Evolutionary conservation across 768 basidiomycete species (phyloP).

Genomic region (Grammothele lineata): DNA sequence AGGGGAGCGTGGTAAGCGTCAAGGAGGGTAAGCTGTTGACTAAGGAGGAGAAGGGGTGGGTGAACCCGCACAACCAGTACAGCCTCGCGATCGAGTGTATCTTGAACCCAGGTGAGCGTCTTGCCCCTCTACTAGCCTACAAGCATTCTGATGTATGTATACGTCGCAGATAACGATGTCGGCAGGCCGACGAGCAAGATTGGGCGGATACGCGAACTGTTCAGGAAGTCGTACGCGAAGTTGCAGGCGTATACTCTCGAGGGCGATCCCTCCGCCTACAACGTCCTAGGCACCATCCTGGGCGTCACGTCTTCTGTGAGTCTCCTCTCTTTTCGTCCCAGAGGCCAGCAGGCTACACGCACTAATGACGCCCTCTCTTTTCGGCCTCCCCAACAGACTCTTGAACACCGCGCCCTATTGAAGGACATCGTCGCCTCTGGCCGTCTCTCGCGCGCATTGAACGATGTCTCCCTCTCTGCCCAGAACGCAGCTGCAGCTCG

Average conservation of each 20-base stretch:
- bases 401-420: constrained; percentile 11
- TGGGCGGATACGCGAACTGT: constrained; percentile 28
- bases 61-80: constrained; percentile 21
- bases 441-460: constrained; percentile 7
- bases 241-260: constrained; percentile 12
- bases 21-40: constrained; percentile 30
- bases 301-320: constrained; percentile 19
- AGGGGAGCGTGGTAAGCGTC: constrained; percentile 37
- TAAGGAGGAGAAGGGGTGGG: constrained; percentile 34
- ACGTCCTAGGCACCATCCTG: constrained; percentile 21
- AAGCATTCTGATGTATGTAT: neutral
- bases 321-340: neutral
- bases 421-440: constrained; percentile 19
- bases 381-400: constrained; percentile 5
- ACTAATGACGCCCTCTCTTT: neutral
- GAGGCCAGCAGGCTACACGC: neutral
- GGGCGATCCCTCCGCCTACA: neutral
- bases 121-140: neutral
- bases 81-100: constrained; percentile 39
- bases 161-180: constrained; percentile 36
- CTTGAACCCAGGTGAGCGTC: constrained; percentile 34
- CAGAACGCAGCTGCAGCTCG: too few species aligned
- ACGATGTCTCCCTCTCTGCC: constrained; percentile 2
- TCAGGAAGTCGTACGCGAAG: constrained; percentile 29
- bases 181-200: constrained; percentile 32